These are phyloP conservation scores for Tetracentron sinense DNA, from an alignment of 164 flowering plant species.

Conservation along the genomic window DNA sequence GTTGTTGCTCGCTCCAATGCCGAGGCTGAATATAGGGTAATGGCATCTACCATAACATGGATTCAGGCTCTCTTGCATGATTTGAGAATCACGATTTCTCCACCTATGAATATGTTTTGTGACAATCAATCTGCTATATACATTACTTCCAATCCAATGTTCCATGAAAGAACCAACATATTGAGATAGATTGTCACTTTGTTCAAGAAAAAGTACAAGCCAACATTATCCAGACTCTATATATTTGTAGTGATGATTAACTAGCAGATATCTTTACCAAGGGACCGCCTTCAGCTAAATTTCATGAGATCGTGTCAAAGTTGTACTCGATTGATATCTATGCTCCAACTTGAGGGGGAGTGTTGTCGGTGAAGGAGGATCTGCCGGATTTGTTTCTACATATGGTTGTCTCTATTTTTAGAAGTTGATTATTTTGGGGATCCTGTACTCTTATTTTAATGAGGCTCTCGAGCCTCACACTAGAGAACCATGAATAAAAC, in stretches of 20 bases:
- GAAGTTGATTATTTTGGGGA: too few species aligned
- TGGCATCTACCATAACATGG: constrained; percentile 1
- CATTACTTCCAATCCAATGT: constrained; percentile 1
- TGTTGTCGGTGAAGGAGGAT: neutral
- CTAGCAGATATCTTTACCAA: neutral
- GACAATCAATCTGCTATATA: constrained; percentile 5
- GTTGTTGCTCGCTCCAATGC: neutral
- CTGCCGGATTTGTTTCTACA: too few species aligned
- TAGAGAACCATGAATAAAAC: too few species aligned
- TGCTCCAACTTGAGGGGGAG: neutral
- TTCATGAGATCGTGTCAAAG: neutral
- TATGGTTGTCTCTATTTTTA: too few species aligned
- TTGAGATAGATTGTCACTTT: constrained; percentile 1
- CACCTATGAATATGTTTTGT: neutral
- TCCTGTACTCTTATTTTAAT: too few species aligned
- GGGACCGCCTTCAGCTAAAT: neutral
- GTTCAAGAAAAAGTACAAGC: neutral
- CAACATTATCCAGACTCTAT: neutral
- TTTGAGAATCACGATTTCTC: neutral
- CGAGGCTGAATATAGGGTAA: constrained; percentile 1
- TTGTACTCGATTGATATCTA: neutral
- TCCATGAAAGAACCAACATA: constrained; percentile 6
- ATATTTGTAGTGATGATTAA: neutral
- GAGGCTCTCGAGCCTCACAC: too few species aligned
- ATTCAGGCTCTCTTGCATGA: neutral